Base-by-base conservation (phyloP, 345 rosid genomes). In the Toxicodendron radicans region DNA sequence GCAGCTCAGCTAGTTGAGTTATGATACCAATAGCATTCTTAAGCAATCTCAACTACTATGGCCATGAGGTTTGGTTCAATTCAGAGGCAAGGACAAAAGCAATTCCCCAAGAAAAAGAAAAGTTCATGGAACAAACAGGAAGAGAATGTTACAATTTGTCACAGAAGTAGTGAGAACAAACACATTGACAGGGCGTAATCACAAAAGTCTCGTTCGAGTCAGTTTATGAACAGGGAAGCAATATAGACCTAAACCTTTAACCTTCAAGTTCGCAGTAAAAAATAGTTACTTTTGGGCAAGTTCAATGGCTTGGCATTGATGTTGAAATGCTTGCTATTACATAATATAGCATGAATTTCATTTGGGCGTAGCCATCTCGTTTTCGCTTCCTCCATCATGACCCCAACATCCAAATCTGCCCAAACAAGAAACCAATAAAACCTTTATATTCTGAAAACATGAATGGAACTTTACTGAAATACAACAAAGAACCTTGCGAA, bases 341-440 rank as follows among this genome's bases (percentile, higher is more conserved):
- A 88, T 23, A 95, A 92, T 56, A 91, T 71, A 17, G 99, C 98
- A 41, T 88, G 90, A 72, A 95, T 93, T 85, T 95, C 99, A 52
- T 95, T 95, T 4, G 99, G 99, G 43, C 97, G 97, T 18, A 95
- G 91, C 99, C 98, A 95, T 86, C 98, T 89, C 21, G 84, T 66
- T 80, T 71, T 85, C 20, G 97, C 97, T 81, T 95, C 99, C 83
- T 85, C 95, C 86, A 66, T 68, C 78, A 88, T 89, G 75, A 18
- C 82, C 30, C 27, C 75, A 60, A 90, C 81, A 82, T 95, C 98
- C 84, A 95, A 88, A 85, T 90, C 99, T 93, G 88, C 78, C 58
- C 75, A 81, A 76, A 67, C 67, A 73, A 63, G 57, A 21, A 72
- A 60, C 7, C 23, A 43, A 33, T 21, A 73, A 80, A 73, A 30